These are phyloP conservation scores for Agapanthus africanus DNA, from an alignment of 106 monocot species.

Conservation along the genomic window DNA sequence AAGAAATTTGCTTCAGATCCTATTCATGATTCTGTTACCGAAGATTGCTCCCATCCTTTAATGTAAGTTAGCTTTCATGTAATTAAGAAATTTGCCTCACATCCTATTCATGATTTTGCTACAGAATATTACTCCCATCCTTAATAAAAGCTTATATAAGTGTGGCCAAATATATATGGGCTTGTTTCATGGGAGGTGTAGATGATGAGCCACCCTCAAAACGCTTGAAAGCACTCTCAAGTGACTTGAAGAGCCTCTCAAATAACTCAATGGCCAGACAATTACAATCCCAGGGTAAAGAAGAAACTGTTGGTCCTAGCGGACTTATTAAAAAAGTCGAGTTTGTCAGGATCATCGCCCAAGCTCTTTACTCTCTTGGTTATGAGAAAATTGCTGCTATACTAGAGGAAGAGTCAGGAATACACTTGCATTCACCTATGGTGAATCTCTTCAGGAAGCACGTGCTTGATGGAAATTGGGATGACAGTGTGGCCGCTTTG, in stretches of 20 bases:
- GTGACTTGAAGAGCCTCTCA: constrained; percentile 22
- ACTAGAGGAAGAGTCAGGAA: constrained; percentile 74
- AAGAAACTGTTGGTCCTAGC: constrained; percentile 49
- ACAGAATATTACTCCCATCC: background rate
- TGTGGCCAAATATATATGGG: constrained; percentile 44
- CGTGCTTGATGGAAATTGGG: constrained; percentile 65
- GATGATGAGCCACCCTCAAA: constrained; percentile 71
- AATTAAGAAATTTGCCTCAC: background rate
- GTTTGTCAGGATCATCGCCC: constrained; percentile 65
- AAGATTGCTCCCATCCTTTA: no score
- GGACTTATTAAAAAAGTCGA: constrained; percentile 59
- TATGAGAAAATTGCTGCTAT: constrained; percentile 57
- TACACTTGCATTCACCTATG: constrained; percentile 37
- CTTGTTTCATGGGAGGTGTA: constrained; percentile 77
- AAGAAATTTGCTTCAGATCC: no score
- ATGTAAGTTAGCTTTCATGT: no score
- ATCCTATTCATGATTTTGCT: background rate
- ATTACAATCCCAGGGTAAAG: constrained; percentile 44
- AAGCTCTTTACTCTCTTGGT: constrained; percentile 71
- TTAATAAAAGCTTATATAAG: background rate
- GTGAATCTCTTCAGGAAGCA: constrained; percentile 46
- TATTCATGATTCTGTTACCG: no score
- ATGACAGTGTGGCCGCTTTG: constrained; percentile 46
- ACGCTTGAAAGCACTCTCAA: constrained; percentile 40
- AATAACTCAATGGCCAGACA: constrained; percentile 43